These are phyloP conservation scores for Cutaneotrichosporon cavernicola DNA, from an alignment of 1,284 basidiomycete species.

Conservation along the genomic window DNA sequence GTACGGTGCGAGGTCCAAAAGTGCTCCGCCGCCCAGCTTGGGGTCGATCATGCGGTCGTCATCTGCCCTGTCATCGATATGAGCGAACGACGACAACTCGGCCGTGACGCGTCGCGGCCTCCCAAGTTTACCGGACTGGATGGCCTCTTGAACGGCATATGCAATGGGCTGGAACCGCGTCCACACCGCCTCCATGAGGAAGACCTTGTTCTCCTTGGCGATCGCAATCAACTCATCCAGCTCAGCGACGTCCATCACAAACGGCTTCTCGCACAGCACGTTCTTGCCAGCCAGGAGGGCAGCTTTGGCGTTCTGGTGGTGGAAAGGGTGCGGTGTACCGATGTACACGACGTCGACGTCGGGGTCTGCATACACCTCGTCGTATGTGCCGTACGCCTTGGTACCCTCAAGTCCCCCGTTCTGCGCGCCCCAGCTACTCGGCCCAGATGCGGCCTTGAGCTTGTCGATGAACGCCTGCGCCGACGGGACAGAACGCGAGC, in stretches of 20 bases:
- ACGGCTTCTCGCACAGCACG: conserved; percentile 76
- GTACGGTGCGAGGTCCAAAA: conserved; percentile 80
- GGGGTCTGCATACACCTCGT: conserved; percentile 68
- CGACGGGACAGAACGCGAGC: conserved; percentile 68
- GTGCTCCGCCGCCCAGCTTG: conserved; percentile 74
- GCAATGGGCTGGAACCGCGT: conserved; percentile 52
- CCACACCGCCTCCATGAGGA: conserved; percentile 72
- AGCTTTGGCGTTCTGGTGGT: conserved; percentile 73
- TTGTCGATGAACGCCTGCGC: conserved; percentile 69
- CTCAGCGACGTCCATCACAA: conserved; percentile 56
- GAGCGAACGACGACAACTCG: conserved; percentile 59
- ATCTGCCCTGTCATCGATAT: conserved; percentile 63
- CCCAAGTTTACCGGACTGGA: conserved; percentile 47
- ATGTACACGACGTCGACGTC: conserved; percentile 76
- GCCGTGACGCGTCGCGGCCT: conserved; percentile 57
- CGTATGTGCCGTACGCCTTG: conserved; percentile 73
- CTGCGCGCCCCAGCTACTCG: conserved; percentile 31
- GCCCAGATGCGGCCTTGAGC: conserved; percentile 27
- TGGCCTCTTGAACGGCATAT: conserved; percentile 44
- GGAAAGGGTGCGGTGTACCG: conserved; percentile 80
- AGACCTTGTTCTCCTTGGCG: conserved; percentile 71
- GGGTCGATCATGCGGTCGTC: conserved; percentile 62
- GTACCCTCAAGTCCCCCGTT: conserved; percentile 49
- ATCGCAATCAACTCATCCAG: conserved; percentile 63
- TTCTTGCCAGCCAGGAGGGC: conserved; percentile 78